A percentile compares a stretch with the other conserved stretches of the same genome.
phyloP scores from a whole-genome alignment of 2,329 filamentous ascomycete genomes.

The Dothidotthia symphoricarpi region DNA sequence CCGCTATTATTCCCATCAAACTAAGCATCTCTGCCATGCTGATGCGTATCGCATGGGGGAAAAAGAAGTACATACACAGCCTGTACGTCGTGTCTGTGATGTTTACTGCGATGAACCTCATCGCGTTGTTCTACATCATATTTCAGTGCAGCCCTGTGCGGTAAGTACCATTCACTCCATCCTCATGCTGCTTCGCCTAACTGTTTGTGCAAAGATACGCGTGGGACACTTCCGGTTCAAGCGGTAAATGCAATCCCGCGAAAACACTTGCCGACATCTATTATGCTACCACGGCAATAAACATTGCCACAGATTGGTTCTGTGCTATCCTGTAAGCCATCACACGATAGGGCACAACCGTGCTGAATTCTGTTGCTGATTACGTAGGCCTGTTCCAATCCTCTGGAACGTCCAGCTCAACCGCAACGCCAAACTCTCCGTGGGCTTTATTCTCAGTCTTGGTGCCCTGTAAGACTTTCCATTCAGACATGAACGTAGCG shows the following conservation, averaged over 20 bases:
- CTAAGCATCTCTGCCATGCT: slow-evolving; percentile 41
- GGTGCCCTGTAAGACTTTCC: slow-evolving; percentile 24
- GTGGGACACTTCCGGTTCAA: slow-evolving; percentile 26
- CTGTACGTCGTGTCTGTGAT: slow-evolving; percentile 32
- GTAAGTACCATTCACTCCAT: slow-evolving; percentile 2
- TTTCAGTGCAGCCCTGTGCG: slow-evolving; percentile 37
- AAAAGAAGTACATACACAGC: slow-evolving; percentile 23
- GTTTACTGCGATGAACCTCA: slow-evolving; percentile 33
- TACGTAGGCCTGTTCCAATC: slow-evolving; percentile 19
- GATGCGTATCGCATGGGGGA: slow-evolving; percentile 34
- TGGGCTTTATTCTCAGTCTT: slow-evolving; percentile 18
- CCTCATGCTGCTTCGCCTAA: background rate
- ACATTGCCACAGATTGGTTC: slow-evolving; percentile 41
- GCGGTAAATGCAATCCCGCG: slow-evolving; percentile 27
- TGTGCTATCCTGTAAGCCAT: slow-evolving; percentile 32
- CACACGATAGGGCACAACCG: background rate
- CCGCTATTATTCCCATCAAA: slow-evolving; percentile 39
- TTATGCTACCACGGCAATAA: slow-evolving; percentile 38
- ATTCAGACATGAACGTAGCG: no score
- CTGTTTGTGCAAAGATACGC: slow-evolving; percentile 1
- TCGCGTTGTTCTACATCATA: slow-evolving; percentile 38
- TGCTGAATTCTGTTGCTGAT: background rate
- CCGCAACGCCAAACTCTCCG: slow-evolving; percentile 25
- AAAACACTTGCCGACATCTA: slow-evolving; percentile 33
- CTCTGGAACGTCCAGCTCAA: slow-evolving; percentile 30